A percentile compares a stretch with the other conserved stretches of the same genome.
Conservation (phyloP, 2,329 filamentous ascomycete species). For the Aspergillus udagawae region DNA sequence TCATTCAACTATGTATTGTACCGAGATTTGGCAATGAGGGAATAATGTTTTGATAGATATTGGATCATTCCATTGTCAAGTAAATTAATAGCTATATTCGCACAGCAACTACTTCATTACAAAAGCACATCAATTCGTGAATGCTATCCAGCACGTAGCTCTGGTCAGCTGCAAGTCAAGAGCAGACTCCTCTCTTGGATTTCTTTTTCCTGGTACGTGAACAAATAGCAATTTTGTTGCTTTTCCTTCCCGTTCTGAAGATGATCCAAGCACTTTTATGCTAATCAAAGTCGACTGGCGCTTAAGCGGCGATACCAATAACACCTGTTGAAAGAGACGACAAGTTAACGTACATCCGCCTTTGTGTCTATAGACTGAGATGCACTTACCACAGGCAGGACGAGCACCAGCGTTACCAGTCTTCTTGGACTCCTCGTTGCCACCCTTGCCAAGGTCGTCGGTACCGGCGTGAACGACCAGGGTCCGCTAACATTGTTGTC, state of each 20-base stretch:
- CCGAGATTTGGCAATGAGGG: neutral
- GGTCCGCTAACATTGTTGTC: slow-evolving; percentile 62
- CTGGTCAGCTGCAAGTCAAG: neutral
- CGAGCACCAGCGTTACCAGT: slow-evolving; percentile 92
- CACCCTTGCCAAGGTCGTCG: slow-evolving; percentile 92
- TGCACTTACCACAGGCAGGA: slow-evolving; percentile 80
- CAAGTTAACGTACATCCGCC: slow-evolving; percentile 1
- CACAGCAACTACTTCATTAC: neutral
- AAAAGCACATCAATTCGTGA: slow-evolving; percentile 1
- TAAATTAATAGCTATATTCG: neutral
- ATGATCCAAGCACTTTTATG: slow-evolving; percentile 1
- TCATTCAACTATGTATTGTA: neutral
- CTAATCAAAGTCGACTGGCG: slow-evolving; percentile 14
- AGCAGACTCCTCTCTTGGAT: slow-evolving; percentile 1
- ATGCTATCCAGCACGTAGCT: slow-evolving; percentile 7
- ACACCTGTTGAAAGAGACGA: slow-evolving; percentile 54
- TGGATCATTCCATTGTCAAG: neutral
- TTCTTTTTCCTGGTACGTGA: neutral
- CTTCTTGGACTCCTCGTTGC: slow-evolving; percentile 92
- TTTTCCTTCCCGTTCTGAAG: neutral
- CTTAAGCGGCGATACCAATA: slow-evolving; percentile 79
- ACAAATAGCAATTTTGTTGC: slow-evolving; percentile 2
- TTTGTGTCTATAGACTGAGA: neutral
- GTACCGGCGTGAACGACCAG: slow-evolving; percentile 93
- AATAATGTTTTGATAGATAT: neutral